A percentile compares a stretch with the other conserved stretches of the same genome.
phyloP scores from a whole-genome alignment of 2,329 filamentous ascomycete genomes.

The Beauveria australis region DNA sequence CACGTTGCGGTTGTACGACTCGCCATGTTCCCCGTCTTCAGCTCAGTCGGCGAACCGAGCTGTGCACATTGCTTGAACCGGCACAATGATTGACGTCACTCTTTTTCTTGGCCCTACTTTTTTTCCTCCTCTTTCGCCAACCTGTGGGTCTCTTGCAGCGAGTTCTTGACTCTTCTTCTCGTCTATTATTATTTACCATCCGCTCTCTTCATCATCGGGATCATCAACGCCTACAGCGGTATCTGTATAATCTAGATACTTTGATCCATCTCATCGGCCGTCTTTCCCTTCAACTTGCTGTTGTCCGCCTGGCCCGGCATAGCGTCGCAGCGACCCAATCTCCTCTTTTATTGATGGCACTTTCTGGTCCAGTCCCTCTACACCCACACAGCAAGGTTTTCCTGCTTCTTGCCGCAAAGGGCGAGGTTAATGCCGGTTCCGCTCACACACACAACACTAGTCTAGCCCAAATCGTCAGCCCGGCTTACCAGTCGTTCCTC shows the following conservation, averaged over 20 bases:
- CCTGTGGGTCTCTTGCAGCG: neutral
- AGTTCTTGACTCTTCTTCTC: neutral
- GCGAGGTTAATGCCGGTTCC: neutral
- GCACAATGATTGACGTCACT: constrained; percentile 6
- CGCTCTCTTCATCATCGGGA: too few relatives aligned
- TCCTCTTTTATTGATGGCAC: neutral
- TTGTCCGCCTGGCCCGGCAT: too few relatives aligned
- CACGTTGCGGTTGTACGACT: neutral
- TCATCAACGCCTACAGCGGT: neutral
- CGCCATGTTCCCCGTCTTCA: neutral
- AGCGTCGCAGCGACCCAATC: too few relatives aligned
- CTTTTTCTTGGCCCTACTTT: neutral
- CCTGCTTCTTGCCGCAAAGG: neutral
- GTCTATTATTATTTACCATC: neutral
- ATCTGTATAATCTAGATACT: neutral
- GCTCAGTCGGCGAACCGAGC: neutral
- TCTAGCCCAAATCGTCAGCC: neutral
- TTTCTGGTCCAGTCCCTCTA: neutral
- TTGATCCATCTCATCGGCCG: neutral
- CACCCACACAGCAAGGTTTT: neutral
- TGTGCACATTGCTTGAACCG: neutral
- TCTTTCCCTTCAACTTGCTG: too few relatives aligned
- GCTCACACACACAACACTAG: neutral
- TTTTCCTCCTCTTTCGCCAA: neutral
- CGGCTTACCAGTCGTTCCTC: neutral